Conservation (phyloP, 2,329 filamentous ascomycete species). For the Hypoxylon sp. region DNA sequence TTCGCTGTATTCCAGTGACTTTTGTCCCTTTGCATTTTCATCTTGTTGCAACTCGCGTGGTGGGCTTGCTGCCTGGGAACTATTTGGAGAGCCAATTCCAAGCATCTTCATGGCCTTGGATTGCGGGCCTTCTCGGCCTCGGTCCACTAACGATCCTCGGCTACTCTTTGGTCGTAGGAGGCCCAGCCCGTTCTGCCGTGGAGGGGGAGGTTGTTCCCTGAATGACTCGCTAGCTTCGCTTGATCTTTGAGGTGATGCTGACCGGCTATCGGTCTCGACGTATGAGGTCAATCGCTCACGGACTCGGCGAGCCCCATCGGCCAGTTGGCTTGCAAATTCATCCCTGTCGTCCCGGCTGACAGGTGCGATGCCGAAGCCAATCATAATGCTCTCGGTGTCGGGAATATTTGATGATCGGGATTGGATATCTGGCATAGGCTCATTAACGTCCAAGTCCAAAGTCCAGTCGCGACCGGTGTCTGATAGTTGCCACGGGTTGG, state of each 20-base stretch:
- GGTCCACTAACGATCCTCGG: slow-evolving; percentile 71
- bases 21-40: slow-evolving; percentile 20
- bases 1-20: slow-evolving; percentile 22
- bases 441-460: slow-evolving; percentile 49
- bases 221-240: slow-evolving; percentile 49
- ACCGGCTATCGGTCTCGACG: slow-evolving; percentile 70
- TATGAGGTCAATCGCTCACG: slow-evolving; percentile 79
- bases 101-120: slow-evolving; percentile 73
- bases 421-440: slow-evolving; percentile 44
- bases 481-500: slow-evolving; percentile 61
- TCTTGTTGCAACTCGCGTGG: slow-evolving; percentile 33
- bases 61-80: slow-evolving; percentile 46
- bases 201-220: slow-evolving; percentile 50
- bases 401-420: slow-evolving; percentile 36
- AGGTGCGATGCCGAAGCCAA: background rate
- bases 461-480: slow-evolving; percentile 49
- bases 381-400: slow-evolving; percentile 11
- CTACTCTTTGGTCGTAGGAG: slow-evolving; percentile 77
- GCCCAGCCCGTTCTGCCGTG: slow-evolving; percentile 69
- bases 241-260: slow-evolving; percentile 57
- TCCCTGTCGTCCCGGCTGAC: slow-evolving; percentile 58
- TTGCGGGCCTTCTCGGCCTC: slow-evolving; percentile 56
- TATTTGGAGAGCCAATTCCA: slow-evolving; percentile 62
- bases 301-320: slow-evolving; percentile 76
- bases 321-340: slow-evolving; percentile 80